Conservation (phyloP, 257 asterid species). For the Solanum chiquidenum region DNA sequence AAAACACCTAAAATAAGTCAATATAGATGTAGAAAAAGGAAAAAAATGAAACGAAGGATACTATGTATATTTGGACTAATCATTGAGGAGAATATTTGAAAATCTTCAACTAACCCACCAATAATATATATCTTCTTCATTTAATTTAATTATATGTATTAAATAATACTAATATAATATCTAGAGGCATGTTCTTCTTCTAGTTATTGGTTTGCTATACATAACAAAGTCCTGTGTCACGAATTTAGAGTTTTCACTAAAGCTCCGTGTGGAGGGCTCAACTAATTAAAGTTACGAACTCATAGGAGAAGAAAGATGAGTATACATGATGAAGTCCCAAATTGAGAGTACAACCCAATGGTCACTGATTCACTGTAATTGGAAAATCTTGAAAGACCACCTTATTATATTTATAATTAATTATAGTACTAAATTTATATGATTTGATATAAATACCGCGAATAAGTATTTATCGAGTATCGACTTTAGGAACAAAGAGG, state of each 20-base stretch:
- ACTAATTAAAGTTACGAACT: neutral
- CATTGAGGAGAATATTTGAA: neutral
- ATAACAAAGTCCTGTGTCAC: neutral
- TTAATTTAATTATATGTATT: neutral
- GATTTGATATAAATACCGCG: neutral
- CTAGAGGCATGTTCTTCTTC: neutral
- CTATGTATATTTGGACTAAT: neutral
- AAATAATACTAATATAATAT: neutral
- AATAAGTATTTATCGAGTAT: neutral
- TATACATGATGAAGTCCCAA: neutral
- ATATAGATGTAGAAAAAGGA: accelerated
- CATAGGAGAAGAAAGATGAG: too few relatives aligned
- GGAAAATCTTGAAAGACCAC: neutral
- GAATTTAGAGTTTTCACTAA: too few relatives aligned
- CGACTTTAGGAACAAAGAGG: neutral
- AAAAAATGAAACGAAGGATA: neutral
- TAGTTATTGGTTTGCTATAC: neutral
- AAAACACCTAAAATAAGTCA: neutral
- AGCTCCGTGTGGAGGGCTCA: neutral
- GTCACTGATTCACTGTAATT: neutral
- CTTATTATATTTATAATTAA: neutral
- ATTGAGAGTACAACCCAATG: neutral
- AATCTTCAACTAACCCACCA: neutral
- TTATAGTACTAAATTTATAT: neutral
- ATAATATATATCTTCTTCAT: neutral